These are phyloP conservation scores for Scheffersomyces ergatensis DNA, from an alignment of 805 yeast species.

Conservation along the genomic window DNA sequence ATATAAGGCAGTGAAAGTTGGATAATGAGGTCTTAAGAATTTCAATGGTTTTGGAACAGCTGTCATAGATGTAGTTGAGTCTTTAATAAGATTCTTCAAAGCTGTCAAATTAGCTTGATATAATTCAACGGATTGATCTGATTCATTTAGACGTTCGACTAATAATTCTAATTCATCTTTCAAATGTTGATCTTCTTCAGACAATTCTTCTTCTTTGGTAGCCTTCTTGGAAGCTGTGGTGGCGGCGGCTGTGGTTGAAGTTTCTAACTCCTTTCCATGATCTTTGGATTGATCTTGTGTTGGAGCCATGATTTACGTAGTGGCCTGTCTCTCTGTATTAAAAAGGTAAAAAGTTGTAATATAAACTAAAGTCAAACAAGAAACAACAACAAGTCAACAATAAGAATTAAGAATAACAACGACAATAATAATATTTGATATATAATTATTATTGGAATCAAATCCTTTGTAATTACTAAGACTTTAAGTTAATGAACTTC, in stretches of 20 bases:
- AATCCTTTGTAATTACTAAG: too few species aligned
- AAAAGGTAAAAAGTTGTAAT: too few species aligned
- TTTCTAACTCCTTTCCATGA: slow-evolving; percentile 15
- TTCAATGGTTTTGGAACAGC: slow-evolving; percentile 99
- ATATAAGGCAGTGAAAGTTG: slow-evolving; percentile 61
- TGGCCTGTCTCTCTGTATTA: background rate
- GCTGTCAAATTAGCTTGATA: slow-evolving; percentile 64
- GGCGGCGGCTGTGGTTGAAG: slow-evolving; percentile 5
- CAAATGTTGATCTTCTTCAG: slow-evolving; percentile 89
- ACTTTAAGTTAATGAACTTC: too few species aligned
- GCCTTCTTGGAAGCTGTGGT: slow-evolving; percentile 15
- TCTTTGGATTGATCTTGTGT: slow-evolving; percentile 17
- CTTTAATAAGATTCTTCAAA: slow-evolving; percentile 76
- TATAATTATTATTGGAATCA: too few species aligned
- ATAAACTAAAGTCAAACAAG: too few species aligned
- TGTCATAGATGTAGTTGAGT: slow-evolving; percentile 97
- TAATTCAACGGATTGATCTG: slow-evolving; percentile 39
- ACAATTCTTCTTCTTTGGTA: slow-evolving; percentile 70
- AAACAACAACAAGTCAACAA: too few species aligned
- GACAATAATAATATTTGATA: too few species aligned
- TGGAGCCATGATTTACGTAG: slow-evolving; percentile 28
- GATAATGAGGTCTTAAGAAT: slow-evolving; percentile 86
- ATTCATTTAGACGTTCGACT: slow-evolving; percentile 72
- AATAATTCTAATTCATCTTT: slow-evolving; percentile 83
- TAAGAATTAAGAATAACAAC: too few species aligned